Percentiles rank a stretch among this genome's conserved stretches.
phyloP scores from a whole-genome alignment of 257 asterid genomes.

The Solanum verrucosum region DNA sequence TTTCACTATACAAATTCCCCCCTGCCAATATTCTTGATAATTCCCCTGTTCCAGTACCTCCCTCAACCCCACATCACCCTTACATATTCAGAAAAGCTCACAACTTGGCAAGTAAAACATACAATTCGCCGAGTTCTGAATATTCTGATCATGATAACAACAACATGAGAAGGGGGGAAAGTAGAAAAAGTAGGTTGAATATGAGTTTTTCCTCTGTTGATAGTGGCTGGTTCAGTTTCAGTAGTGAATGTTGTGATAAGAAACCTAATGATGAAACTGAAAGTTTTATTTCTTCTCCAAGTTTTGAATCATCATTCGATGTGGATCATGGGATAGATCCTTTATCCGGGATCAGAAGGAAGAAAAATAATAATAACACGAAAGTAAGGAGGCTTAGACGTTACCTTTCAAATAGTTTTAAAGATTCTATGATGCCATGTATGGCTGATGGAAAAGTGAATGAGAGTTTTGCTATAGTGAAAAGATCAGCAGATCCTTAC shows the following conservation, averaged over 20 bases:
- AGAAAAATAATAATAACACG: conserved; percentile 4
- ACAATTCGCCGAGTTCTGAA: conserved; percentile 26
- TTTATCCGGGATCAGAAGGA: neutral
- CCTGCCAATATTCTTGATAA: conserved; percentile 18
- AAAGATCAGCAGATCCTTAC: conserved; percentile 60
- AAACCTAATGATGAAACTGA: conserved; percentile 18
- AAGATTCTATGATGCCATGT: conserved; percentile 16
- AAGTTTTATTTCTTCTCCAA: conserved; percentile 22
- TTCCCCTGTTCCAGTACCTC: conserved; percentile 42
- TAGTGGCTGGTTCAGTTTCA: conserved; percentile 7
- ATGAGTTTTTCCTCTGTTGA: conserved; percentile 19
- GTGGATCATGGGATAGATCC: neutral
- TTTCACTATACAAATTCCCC: conserved; percentile 2
- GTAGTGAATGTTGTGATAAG: conserved; percentile 4
- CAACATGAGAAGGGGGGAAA: neutral
- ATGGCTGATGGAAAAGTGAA: conserved; percentile 24
- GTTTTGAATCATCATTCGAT: conserved; percentile 21
- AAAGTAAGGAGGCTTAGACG: conserved; percentile 14
- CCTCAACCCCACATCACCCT: conserved; percentile 31
- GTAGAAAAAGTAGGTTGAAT: neutral
- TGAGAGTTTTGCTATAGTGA: conserved; percentile 50
- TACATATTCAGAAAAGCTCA: neutral
- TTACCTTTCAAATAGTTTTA: conserved; percentile 19
- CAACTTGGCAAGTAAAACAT: neutral
- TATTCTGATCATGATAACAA: conserved; percentile 11